Base-by-base conservation (phyloP, 306 rosid genomes). In the Pyrus communis region DNA sequence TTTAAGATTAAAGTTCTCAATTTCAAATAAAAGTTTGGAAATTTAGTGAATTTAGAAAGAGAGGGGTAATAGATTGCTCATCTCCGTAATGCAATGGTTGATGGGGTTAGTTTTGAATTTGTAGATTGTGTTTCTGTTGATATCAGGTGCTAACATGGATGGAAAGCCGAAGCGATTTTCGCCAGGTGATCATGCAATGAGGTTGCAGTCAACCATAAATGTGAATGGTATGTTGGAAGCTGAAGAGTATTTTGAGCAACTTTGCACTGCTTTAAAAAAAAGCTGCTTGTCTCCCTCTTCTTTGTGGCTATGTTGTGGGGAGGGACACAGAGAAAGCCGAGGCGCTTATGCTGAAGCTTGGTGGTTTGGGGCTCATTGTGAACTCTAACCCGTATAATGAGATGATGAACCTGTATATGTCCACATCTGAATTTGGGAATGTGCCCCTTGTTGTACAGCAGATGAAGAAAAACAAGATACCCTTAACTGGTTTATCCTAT, bases 401-500 rank as follows among this genome's bases (percentile, higher is more conserved):
- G 85, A 91, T 91, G 96, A 94, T 91, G 97, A 94, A 90, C 75
- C 82, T 94, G 78, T 94, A 94, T 83, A 19, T 86, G 71, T 86
- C 84, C 55, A 87, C 90, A 31, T 75, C 82, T 79, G 89, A 90
- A 81, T 80, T 74, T 74, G 66, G 68, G 75, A 94, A 90, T 85
- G 90, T 90, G 9, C 89, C 78, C 45, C 91, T 90, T 73, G 97
- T 91, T 57, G 74, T 94, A 38, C 83, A 61, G 54, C 72, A 87
- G 64, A 90, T 94, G 98, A 89, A 85, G 90, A 79, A 68, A 52
- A 91, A 94, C 77, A 86, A 80, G 62, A 57, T 94, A 67, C 88
- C 80, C 1, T 74, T 79, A 58, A 87, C 91, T 79, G 91, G 86
- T 82, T 86, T 91, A 35, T 90, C 98, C 74, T 94, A 94, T 83